These are phyloP conservation scores for Penicillium lagena DNA, from an alignment of 495 filamentous ascomycete genomes.

Conservation along the genomic window DNA sequence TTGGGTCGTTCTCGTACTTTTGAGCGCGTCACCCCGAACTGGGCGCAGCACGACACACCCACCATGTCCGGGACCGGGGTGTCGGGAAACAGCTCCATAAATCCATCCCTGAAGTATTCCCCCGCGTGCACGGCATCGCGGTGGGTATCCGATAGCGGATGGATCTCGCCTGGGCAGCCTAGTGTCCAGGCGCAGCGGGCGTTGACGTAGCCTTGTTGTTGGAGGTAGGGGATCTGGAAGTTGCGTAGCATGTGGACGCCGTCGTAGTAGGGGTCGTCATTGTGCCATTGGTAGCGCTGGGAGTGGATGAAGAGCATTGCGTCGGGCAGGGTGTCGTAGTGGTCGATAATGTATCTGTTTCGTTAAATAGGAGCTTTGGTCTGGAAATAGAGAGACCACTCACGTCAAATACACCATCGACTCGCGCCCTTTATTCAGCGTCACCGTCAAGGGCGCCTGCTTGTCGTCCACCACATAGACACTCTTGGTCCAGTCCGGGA, in stretches of 20 bases:
- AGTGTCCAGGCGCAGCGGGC: conserved; percentile 59
- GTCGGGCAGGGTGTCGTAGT: conserved; percentile 55
- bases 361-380: background rate
- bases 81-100: conserved; percentile 49
- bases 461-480: conserved; percentile 48
- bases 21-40: conserved; percentile 61
- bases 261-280: conserved; percentile 45
- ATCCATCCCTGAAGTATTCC: conserved; percentile 46
- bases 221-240: conserved; percentile 50
- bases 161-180: conserved; percentile 57
- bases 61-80: conserved; percentile 42
- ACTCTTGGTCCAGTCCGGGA: conserved; percentile 42
- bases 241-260: conserved; percentile 43
- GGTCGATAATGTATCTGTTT: conserved; percentile 55
- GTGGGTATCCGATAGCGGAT: conserved; percentile 36
- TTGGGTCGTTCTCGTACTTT: conserved; percentile 39
- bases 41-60: conserved; percentile 61
- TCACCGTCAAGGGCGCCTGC: conserved; percentile 39
- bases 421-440: conserved; percentile 50
- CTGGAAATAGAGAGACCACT: conserved; percentile 15
- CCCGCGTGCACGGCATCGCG: conserved; percentile 39
- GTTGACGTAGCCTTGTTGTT: conserved; percentile 54
- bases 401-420: conserved; percentile 56
- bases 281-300: conserved; percentile 59
- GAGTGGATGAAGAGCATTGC: conserved; percentile 57